A percentile compares a stretch with the other conserved stretches of the same genome.
Conservation (phyloP, 2,329 filamentous ascomycete genomes). For the Lachnellula suecica region DNA sequence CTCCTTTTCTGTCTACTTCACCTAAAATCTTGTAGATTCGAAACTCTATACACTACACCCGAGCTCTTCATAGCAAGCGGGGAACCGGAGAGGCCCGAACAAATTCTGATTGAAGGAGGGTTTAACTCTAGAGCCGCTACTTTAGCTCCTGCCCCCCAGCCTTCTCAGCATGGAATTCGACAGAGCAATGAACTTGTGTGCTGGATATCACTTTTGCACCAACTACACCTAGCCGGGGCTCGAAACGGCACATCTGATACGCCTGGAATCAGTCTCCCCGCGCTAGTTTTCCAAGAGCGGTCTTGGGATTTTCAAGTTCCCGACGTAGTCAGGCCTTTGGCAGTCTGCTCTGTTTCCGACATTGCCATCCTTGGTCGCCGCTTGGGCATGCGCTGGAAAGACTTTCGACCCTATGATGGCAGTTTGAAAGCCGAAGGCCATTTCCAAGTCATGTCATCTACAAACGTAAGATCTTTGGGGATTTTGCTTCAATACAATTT, state of each 20-base stretch:
- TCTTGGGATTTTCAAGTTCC: background rate
- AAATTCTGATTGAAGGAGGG: background rate
- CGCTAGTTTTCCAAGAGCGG: slow-evolving; percentile 23
- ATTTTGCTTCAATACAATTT: background rate
- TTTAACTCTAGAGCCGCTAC: background rate
- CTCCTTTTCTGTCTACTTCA: too few relatives aligned
- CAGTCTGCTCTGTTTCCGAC: background rate
- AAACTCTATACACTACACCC: background rate
- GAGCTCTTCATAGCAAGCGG: background rate
- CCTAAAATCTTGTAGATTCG: too few relatives aligned
- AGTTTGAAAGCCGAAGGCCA: background rate
- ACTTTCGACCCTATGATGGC: background rate
- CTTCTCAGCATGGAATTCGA: background rate
- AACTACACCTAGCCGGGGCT: background rate
- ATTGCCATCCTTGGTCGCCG: background rate
- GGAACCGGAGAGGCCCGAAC: background rate
- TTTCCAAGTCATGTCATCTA: background rate
- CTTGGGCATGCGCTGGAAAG: background rate
- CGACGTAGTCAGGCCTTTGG: background rate
- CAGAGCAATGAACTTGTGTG: slow-evolving; percentile 3
- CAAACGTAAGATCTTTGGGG: background rate
- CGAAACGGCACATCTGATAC: background rate
- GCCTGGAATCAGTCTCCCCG: slow-evolving; percentile 14
- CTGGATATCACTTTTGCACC: slow-evolving; percentile 1
- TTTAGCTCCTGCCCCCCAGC: background rate